Conservation (phyloP, 2,329 filamentous ascomycete species). For the Penicillium hordei region DNA sequence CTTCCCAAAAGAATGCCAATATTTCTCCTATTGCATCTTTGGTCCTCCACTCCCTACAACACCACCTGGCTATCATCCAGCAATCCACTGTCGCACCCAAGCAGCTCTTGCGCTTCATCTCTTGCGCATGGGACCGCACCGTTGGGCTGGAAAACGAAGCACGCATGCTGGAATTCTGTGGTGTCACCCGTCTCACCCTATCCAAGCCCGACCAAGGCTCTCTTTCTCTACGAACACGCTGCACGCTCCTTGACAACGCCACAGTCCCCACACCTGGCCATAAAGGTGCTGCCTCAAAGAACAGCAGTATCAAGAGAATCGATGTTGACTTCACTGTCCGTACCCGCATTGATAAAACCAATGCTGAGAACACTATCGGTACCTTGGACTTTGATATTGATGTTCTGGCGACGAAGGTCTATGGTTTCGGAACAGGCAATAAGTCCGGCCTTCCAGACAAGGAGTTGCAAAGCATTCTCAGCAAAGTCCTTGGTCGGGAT, state of each 20-base stretch:
- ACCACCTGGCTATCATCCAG: slow-evolving; percentile 36
- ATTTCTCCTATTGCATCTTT: slow-evolving; percentile 42
- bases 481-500: slow-evolving; percentile 24
- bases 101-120: slow-evolving; percentile 43
- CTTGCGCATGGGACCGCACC: slow-evolving; percentile 45
- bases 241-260: slow-evolving; percentile 37
- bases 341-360: slow-evolving; percentile 23
- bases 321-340: slow-evolving; percentile 45
- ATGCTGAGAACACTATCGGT: slow-evolving; percentile 23
- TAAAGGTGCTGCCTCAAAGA: slow-evolving; percentile 13
- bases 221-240: slow-evolving; percentile 37
- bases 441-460: slow-evolving; percentile 33
- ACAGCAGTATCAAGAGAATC: slow-evolving; percentile 28
- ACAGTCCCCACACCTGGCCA: slow-evolving; percentile 13
- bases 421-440: slow-evolving; percentile 38
- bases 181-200: slow-evolving; percentile 43
- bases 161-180: slow-evolving; percentile 46
- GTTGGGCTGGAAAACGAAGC: slow-evolving; percentile 45
- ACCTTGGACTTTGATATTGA: slow-evolving; percentile 40
- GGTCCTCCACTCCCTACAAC: slow-evolving; percentile 44
- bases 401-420: slow-evolving; percentile 42
- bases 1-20: slow-evolving; percentile 22
- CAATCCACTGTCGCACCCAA: slow-evolving; percentile 39
- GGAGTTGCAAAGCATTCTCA: slow-evolving; percentile 39
- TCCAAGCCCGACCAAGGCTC: slow-evolving; percentile 27